phyloP scores from a whole-genome alignment of 148 eudicot genomes.

The Oxyria digyna region DNA sequence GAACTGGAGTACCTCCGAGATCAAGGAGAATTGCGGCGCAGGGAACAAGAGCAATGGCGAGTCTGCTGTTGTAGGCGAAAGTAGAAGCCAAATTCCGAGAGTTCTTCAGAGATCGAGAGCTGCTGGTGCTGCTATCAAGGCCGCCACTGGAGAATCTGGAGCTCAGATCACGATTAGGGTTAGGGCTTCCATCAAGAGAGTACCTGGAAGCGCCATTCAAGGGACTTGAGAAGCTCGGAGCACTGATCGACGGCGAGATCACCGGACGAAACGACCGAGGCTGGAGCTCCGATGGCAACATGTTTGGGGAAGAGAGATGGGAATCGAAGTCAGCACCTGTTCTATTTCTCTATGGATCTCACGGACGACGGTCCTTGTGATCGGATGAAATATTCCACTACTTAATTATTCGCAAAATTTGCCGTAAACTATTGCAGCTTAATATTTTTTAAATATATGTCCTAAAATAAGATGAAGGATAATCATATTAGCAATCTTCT shows the following conservation, averaged over 20 bases:
- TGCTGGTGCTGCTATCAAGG: conserved; percentile 12
- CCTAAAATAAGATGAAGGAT: no score
- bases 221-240: conserved; percentile 40
- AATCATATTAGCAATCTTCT: no score
- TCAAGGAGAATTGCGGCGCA: conserved; percentile 71
- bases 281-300: conserved; percentile 73
- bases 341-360: background rate
- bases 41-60: conserved; percentile 63
- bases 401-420: background rate
- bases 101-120: conserved; percentile 27
- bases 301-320: conserved; percentile 5
- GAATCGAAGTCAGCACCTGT: conserved; percentile 5
- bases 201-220: conserved; percentile 18
- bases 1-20: conserved; percentile 80
- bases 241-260: conserved; percentile 42
- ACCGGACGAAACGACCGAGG: conserved; percentile 52
- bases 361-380: conserved; percentile 7
- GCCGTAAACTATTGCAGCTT: background rate
- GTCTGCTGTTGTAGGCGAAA: conserved; percentile 50
- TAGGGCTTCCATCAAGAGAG: conserved; percentile 34
- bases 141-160: conserved; percentile 14
- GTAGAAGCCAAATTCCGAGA: conserved; percentile 38
- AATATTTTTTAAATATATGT: no score
- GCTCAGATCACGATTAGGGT: conserved; percentile 15
- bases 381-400: background rate